phyloP scores from a whole-genome alignment of 1,139 yeast genomes.

The Scheffersomyces quercinus region DNA sequence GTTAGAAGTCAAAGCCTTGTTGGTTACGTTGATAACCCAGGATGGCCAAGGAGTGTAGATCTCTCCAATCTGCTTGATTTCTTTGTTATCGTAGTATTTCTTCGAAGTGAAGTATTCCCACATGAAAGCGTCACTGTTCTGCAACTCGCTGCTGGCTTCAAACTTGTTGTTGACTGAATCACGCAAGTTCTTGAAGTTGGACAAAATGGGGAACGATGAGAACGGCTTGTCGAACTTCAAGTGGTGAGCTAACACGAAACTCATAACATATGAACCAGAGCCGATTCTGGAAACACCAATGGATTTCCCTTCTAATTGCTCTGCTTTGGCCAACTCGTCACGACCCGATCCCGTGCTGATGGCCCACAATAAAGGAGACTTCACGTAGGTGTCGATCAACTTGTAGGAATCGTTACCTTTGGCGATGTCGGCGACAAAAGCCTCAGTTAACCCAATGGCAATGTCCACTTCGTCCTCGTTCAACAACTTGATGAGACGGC shows the following conservation, averaged over 20 bases:
- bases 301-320: conserved; percentile 57
- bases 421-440: conserved; percentile 79
- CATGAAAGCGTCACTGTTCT: conserved; percentile 80
- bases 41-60: conserved; percentile 97
- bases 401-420: conserved; percentile 65
- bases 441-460: conserved; percentile 89
- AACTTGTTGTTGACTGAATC: conserved; percentile 68
- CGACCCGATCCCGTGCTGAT: conserved; percentile 73
- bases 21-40: conserved; percentile 72
- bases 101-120: conserved; percentile 94
- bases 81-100: conserved; percentile 75
- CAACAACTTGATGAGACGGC: conserved; percentile 76
- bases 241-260: conserved; percentile 75
- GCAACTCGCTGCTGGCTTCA: conserved; percentile 24
- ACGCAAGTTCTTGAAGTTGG: conserved; percentile 73
- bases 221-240: conserved; percentile 50
- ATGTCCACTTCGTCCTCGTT: conserved; percentile 66
- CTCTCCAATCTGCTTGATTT: conserved; percentile 80
- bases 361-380: conserved; percentile 89
- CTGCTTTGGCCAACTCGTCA: conserved; percentile 47
- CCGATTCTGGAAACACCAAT: conserved; percentile 92
- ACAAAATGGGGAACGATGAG: conserved; percentile 54
- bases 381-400: conserved; percentile 78
- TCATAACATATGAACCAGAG: conserved; percentile 89
- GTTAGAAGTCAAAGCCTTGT: conserved; percentile 29